Conservation (phyloP, 2,329 filamentous ascomycete genomes). For the Celoporthe dispersa region DNA sequence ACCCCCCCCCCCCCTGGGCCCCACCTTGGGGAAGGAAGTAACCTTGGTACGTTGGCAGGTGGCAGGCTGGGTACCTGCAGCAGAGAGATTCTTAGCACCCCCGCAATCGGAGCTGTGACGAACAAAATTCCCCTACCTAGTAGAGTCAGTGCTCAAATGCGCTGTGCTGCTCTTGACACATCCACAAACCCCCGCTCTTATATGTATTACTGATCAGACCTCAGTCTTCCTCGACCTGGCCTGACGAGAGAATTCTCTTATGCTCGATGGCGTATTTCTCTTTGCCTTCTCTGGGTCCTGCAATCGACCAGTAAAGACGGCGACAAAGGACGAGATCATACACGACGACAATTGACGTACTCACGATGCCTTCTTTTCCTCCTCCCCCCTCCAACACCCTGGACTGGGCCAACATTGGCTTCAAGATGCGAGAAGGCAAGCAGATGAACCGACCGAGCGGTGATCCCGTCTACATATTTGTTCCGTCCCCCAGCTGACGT, state of each 20-base stretch:
- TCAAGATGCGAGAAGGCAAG: constrained; percentile 86
- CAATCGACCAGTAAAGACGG: background rate
- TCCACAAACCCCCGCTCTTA: background rate
- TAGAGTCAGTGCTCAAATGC: background rate
- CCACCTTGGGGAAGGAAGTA: background rate
- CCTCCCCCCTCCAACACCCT: constrained; percentile 80
- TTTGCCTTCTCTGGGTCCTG: background rate
- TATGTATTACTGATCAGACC: background rate
- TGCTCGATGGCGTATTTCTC: background rate
- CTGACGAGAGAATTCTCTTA: background rate
- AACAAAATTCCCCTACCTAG: background rate
- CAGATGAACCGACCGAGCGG: constrained; percentile 7
- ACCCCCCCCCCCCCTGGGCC: background rate
- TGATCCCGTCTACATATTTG: background rate
- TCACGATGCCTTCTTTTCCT: constrained; percentile 65
- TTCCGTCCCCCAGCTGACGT: background rate
- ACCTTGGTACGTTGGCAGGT: too few species aligned
- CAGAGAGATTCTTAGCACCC: background rate
- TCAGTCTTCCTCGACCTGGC: background rate
- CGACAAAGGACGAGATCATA: background rate
- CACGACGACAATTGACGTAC: background rate
- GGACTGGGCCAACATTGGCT: constrained; percentile 93
- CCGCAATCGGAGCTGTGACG: background rate
- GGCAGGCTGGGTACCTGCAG: background rate
- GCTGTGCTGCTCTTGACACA: background rate